phyloP scores from a whole-genome alignment of 192 early-diverging fungal genomes.

The Coemansia sp. region DNA sequence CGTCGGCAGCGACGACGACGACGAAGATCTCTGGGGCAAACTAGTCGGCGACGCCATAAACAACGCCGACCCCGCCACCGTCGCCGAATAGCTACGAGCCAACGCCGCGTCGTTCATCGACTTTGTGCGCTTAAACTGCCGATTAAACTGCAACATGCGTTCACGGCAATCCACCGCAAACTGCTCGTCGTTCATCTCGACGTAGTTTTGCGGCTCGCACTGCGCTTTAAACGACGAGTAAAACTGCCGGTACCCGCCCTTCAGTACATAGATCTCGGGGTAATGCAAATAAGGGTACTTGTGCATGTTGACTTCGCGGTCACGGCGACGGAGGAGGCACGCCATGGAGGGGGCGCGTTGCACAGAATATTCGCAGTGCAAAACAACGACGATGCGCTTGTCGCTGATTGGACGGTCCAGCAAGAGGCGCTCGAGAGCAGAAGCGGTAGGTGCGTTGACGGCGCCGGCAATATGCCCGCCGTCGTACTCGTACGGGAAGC shows the following conservation, averaged over 20 bases:
- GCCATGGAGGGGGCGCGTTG: constrained; percentile 85
- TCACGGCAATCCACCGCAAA: constrained; percentile 57
- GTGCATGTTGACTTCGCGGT: constrained; percentile 68
- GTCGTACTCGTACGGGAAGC: constrained; percentile 84
- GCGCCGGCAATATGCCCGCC: constrained; percentile 81
- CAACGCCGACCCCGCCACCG: constrained; percentile 16
- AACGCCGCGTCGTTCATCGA: constrained; percentile 42
- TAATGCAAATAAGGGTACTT: constrained; percentile 77
- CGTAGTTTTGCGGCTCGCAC: constrained; percentile 74
- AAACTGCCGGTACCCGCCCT: constrained; percentile 82
- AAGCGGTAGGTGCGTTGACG: constrained; percentile 64
- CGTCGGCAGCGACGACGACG: constrained; percentile 33
- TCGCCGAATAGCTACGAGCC: constrained; percentile 16
- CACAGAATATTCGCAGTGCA: constrained; percentile 86
- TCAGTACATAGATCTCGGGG: constrained; percentile 82
- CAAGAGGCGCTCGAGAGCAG: constrained; percentile 62
- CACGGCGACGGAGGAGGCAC: constrained; percentile 68
- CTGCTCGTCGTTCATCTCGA: constrained; percentile 74
- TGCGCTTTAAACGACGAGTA: constrained; percentile 58
- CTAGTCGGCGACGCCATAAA: constrained; percentile 35
- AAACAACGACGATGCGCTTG: constrained; percentile 64
- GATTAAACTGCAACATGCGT: constrained; percentile 55
- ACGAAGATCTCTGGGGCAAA: constrained; percentile 5
- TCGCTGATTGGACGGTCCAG: constrained; percentile 50
- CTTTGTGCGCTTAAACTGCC: constrained; percentile 59